phyloP scores from a whole-genome alignment of 2,329 filamentous ascomycete species.

The Cladophialophora carrionii region DNA sequence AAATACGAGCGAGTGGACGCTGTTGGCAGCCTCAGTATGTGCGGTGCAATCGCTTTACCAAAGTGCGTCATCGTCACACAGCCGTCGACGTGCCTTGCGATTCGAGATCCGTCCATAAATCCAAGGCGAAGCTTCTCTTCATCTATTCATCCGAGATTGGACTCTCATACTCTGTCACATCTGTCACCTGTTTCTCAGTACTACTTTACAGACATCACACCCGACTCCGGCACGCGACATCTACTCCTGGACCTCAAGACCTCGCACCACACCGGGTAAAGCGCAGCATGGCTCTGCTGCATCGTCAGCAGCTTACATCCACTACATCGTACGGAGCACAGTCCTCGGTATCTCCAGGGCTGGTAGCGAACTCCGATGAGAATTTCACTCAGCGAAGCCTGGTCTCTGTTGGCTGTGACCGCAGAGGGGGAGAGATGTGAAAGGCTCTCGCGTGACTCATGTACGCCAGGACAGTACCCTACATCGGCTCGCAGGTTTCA shows the following conservation, averaged over 20 bases:
- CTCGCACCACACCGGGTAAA: not conserved
- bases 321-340: too few species aligned
- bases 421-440: not conserved
- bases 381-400: too few species aligned
- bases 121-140: not conserved
- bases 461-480: not conserved
- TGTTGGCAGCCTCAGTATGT: not conserved
- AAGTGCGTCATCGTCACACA: not conserved
- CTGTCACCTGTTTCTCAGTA: not conserved
- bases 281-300: not conserved
- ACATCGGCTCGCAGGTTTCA: not conserved
- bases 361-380: not conserved
- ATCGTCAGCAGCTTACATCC: slow-evolving; percentile 1
- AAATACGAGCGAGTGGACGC: not conserved
- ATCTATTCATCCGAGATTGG: not conserved
- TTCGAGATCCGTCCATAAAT: not conserved
- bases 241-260: not conserved
- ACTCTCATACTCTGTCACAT: not conserved
- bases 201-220: not conserved
- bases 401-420: not conserved
- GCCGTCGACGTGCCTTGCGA: not conserved
- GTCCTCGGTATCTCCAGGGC: too few species aligned
- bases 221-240: not conserved
- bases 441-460: not conserved
- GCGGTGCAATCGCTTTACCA: not conserved